A percentile compares a stretch with the other conserved stretches of the same genome.
Evolutionary conservation across 73 alveolate genomes (phyloP).

Genomic region (Paramecium octaurelia): DNA sequence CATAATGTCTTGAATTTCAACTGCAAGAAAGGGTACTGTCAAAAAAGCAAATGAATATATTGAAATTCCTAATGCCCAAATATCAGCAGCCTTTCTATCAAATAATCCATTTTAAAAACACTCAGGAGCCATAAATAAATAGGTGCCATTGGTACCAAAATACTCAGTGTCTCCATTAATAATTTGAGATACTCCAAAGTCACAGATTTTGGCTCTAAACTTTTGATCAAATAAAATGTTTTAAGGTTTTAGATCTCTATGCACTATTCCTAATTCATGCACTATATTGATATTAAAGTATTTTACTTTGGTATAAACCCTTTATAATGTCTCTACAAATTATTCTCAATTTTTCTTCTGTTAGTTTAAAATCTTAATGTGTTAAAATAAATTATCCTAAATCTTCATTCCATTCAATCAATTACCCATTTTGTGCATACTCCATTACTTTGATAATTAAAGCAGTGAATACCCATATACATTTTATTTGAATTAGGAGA

Average conservation of each 20-base stretch:
- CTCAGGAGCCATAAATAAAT: constrained; percentile 97
- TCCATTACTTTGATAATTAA: constrained; percentile 74
- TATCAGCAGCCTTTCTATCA: constrained; percentile 93
- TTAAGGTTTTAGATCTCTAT: constrained; percentile 96
- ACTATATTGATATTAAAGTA: not conserved
- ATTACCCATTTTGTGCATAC: constrained; percentile 83
- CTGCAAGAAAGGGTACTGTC: constrained; percentile 84
- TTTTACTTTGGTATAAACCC: constrained; percentile 67
- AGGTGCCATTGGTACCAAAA: constrained; percentile 90
- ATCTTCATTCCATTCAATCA: constrained; percentile 90
- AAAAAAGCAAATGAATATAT: constrained; percentile 81
- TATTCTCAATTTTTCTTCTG: constrained; percentile 62
- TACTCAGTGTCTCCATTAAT: constrained; percentile 70
- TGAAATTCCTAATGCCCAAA: constrained; percentile 97
- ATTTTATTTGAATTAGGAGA: constrained; percentile 91
- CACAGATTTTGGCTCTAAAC: constrained; percentile 86
- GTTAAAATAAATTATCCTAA: constrained; percentile 66
- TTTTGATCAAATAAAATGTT: constrained; percentile 86
- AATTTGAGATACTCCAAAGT: constrained; percentile 82
- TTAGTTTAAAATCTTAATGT: not conserved
- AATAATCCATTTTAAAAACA: constrained; percentile 75
- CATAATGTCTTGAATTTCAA: constrained; percentile 73
- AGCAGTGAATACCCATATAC: constrained; percentile 70
- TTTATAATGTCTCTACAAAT: constrained; percentile 71
- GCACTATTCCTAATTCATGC: constrained; percentile 87